Conservation (phyloP, 129 eudicot genomes). For the Lactuca saligna region DNA sequence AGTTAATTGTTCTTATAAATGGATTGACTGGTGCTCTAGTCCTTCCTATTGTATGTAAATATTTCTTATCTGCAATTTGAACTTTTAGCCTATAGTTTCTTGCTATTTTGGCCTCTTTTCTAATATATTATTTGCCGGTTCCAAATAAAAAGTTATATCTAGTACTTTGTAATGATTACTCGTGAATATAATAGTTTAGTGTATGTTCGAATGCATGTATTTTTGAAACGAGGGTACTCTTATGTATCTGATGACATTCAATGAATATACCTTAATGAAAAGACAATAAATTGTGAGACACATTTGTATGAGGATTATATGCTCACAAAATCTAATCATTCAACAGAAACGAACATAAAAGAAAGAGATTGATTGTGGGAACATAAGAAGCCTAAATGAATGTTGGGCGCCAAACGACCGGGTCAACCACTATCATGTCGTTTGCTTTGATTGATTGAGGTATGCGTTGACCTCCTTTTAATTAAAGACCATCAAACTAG, state of each 20-base stretch:
- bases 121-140: too few species aligned
- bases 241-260: not conserved
- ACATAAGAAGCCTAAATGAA: slow-evolving; percentile 32
- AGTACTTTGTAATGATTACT: not conserved
- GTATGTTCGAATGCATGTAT: not conserved
- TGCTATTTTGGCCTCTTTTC: too few species aligned
- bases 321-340: slow-evolving; percentile 30
- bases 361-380: slow-evolving; percentile 6
- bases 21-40: too few species aligned
- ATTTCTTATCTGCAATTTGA: too few species aligned
- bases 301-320: slow-evolving; percentile 14
- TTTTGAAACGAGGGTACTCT: not conserved
- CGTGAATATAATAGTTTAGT: not conserved
- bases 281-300: not conserved
- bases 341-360: not conserved
- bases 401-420: slow-evolving; percentile 33
- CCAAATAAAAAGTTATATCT: too few species aligned
- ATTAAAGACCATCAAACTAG: too few species aligned
- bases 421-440: slow-evolving; percentile 22
- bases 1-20: too few species aligned
- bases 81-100: too few species aligned
- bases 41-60: too few species aligned
- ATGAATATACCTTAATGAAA: not conserved
- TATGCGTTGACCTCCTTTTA: slow-evolving; percentile 13
- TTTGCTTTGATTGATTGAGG: slow-evolving; percentile 16